Conservation (phyloP, 257 asterid species). For the Solanum sitiens region DNA sequence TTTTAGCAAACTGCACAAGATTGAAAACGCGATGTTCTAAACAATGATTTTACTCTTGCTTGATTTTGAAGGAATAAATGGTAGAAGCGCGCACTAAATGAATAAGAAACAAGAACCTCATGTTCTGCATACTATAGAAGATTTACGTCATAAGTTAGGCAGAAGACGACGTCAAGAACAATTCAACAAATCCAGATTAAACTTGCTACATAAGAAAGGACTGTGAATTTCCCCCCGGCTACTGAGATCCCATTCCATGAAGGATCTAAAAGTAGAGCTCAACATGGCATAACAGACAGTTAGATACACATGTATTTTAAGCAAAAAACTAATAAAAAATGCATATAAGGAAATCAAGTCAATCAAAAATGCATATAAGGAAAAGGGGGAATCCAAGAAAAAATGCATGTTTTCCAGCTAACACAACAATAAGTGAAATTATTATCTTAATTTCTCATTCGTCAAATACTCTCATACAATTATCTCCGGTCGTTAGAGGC, state of each 20-base stretch:
- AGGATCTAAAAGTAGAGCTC: background rate
- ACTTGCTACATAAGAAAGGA: background rate
- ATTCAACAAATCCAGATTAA: background rate
- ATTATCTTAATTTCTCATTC: too few relatives aligned
- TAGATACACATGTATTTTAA: background rate
- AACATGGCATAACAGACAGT: background rate
- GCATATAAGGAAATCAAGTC: background rate
- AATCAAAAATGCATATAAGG: too few relatives aligned
- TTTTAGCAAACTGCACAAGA: too few relatives aligned
- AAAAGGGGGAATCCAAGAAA: too few relatives aligned
- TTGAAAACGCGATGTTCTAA: too few relatives aligned
- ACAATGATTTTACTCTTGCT: background rate
- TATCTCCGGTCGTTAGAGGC: too few relatives aligned
- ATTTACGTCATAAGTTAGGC: background rate
- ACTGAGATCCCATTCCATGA: background rate
- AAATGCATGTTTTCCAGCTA: too few relatives aligned
- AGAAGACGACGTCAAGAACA: too few relatives aligned
- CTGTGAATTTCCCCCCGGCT: background rate
- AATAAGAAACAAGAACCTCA: background rate
- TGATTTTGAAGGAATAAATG: background rate
- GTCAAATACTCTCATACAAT: background rate
- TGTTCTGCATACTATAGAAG: background rate
- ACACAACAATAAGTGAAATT: background rate
- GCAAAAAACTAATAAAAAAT: background rate
- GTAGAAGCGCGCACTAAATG: background rate